Conservation (phyloP, 2,329 filamentous ascomycete genomes). For the Aureobasidium zeae region DNA sequence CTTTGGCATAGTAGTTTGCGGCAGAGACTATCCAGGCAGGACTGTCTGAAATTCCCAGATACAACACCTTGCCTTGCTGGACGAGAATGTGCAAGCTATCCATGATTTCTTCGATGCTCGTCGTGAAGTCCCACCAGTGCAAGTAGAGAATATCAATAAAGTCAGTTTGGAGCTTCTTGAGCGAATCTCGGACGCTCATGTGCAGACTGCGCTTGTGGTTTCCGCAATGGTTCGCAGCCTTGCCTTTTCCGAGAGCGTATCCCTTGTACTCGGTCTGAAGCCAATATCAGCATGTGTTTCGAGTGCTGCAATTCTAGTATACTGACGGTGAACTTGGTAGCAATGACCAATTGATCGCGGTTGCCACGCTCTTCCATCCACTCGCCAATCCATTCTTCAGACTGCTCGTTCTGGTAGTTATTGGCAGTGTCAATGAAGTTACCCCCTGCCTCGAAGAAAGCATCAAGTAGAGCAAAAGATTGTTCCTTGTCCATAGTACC, state of each 20-base stretch:
- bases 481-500: conserved; percentile 25
- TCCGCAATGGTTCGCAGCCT: conserved; percentile 40
- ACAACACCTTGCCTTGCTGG: conserved; percentile 29
- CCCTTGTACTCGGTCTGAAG: conserved; percentile 22
- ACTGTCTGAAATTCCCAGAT: conserved; percentile 32
- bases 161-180: conserved; percentile 28
- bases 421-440: conserved; percentile 31
- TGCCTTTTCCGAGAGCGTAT: conserved; percentile 20
- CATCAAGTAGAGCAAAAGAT: conserved; percentile 28
- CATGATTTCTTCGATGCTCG: conserved; percentile 33
- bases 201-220: conserved; percentile 55
- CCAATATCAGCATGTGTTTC: neutral
- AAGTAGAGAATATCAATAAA: conserved; percentile 22
- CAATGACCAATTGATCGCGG: conserved; percentile 45
- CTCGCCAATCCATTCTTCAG: conserved; percentile 29
- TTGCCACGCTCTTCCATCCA: conserved; percentile 40
- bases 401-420: conserved; percentile 30
- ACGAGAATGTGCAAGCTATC: conserved; percentile 30
- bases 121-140: conserved; percentile 41
- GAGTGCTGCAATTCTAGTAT: neutral
- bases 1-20: conserved; percentile 29
- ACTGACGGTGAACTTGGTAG: conserved; percentile 43
- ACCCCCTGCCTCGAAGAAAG: conserved; percentile 28
- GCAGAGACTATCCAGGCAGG: conserved; percentile 31
- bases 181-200: conserved; percentile 30